A percentile compares a stretch with the other conserved stretches of the same genome.
These are phyloP conservation scores for Exophiala calicioides DNA, from an alignment of 2,329 filamentous ascomycete species.

Conservation along the genomic window DNA sequence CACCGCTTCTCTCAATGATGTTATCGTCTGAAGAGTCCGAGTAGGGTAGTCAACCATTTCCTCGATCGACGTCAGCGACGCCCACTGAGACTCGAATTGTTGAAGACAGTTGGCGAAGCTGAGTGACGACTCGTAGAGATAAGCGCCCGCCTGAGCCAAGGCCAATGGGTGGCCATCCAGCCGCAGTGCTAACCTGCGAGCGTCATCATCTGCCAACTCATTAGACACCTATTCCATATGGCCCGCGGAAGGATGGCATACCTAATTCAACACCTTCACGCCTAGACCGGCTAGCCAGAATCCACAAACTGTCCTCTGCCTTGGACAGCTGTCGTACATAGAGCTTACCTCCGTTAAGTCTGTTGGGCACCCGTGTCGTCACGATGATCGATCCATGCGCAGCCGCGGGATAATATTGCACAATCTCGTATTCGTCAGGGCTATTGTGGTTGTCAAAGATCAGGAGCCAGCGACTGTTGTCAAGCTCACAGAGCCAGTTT, in stretches of 20 bases:
- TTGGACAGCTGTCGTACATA: conserved; percentile 1
- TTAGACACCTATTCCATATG: neutral
- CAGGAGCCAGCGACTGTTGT: conserved; percentile 29
- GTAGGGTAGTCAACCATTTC: too few species aligned
- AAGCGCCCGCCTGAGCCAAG: conserved; percentile 49
- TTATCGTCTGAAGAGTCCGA: too few species aligned
- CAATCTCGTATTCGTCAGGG: conserved; percentile 15
- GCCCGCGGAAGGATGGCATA: conserved; percentile 2
- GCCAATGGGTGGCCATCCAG: conserved; percentile 52
- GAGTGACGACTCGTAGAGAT: conserved; percentile 42
- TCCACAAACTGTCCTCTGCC: conserved; percentile 11
- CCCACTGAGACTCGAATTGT: conserved; percentile 45
- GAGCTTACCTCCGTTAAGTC: conserved; percentile 5
- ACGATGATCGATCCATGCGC: conserved; percentile 28
- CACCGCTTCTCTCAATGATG: too few species aligned
- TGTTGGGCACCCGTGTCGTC: conserved; percentile 21
- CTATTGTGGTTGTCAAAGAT: conserved; percentile 32
- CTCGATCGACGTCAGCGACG: too few species aligned
- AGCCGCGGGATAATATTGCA: conserved; percentile 17
- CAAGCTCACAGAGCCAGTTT: neutral
- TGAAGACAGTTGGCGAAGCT: conserved; percentile 43
- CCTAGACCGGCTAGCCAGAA: conserved; percentile 12
- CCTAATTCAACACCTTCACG: conserved; percentile 8
- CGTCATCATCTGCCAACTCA: conserved; percentile 12
- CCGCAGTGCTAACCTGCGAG: conserved; percentile 33